These are phyloP conservation scores for Ceratobasidium papillatum DNA, from an alignment of 1,284 basidiomycete genomes.

Conservation along the genomic window DNA sequence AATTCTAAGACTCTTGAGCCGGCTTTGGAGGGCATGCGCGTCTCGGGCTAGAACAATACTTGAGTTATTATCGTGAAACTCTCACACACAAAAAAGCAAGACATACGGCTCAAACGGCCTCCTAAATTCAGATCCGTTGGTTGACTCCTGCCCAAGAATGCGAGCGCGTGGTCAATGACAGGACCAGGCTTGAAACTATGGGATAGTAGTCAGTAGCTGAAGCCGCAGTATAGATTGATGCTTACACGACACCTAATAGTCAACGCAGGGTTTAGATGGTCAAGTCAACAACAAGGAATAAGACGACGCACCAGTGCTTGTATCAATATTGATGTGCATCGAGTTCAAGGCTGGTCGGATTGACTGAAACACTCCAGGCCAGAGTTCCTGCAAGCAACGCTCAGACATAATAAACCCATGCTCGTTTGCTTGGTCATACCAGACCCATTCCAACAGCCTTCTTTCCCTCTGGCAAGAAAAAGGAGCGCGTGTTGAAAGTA, in stretches of 20 bases:
- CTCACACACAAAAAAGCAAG: not conserved
- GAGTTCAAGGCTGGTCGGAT: conserved; percentile 72
- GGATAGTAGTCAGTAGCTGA: not conserved
- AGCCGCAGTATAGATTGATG: not conserved
- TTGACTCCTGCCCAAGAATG: conserved; percentile 56
- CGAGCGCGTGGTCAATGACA: conserved; percentile 62
- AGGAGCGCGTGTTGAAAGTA: conserved; percentile 77
- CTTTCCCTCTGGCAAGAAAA: conserved; percentile 72
- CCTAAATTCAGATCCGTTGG: not conserved
- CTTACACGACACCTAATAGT: conserved; percentile 29
- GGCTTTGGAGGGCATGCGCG: conserved; percentile 53
- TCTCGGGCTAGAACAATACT: conserved; percentile 56
- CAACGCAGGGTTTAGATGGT: not conserved
- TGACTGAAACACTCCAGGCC: conserved; percentile 48
- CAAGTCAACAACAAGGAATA: not conserved
- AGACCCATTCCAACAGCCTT: conserved; percentile 68
- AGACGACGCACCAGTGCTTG: conserved; percentile 65
- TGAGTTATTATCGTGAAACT: not conserved
- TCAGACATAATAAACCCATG: not conserved
- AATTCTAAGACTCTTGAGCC: conserved; percentile 21
- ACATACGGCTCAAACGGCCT: conserved; percentile 1
- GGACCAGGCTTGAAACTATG: conserved; percentile 62
- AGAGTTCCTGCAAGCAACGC: conserved; percentile 20
- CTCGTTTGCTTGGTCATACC: conserved; percentile 48
- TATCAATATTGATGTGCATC: conserved; percentile 80